Conservation (phyloP, 2,329 filamentous ascomycete genomes). For the Fusarium foetens region DNA sequence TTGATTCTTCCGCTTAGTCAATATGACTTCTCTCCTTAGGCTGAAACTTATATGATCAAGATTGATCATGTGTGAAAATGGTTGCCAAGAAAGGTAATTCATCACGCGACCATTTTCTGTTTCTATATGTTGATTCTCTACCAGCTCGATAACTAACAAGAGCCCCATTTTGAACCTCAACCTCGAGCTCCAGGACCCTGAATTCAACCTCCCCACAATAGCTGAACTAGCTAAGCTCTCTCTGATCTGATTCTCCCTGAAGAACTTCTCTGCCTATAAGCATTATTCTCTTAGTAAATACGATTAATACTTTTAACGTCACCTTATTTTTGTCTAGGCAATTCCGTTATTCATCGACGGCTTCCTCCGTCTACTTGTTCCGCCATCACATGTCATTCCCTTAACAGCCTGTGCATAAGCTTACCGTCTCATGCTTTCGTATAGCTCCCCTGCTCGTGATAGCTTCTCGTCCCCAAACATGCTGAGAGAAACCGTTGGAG, state of each 20-base stretch:
- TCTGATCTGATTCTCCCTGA: not conserved
- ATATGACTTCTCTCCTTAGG: not conserved
- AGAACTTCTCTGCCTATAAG: not conserved
- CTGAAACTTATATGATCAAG: not conserved
- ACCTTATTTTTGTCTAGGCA: not conserved
- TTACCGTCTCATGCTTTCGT: not conserved
- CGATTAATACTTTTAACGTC: not conserved
- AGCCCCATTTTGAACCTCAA: slow-evolving; percentile 9
- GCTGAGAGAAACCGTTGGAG: not conserved
- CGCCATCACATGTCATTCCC: slow-evolving; percentile 27
- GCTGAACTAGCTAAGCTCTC: slow-evolving; percentile 4
- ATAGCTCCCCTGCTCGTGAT: slow-evolving; percentile 3
- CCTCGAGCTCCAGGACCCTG: slow-evolving; percentile 29
- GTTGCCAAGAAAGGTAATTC: slow-evolving; percentile 18
- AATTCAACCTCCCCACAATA: slow-evolving; percentile 25
- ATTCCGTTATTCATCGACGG: not conserved
- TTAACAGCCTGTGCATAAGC: not conserved
- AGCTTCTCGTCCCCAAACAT: slow-evolving; percentile 26
- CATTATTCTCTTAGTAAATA: not conserved
- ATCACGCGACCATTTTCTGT: slow-evolving; percentile 18
- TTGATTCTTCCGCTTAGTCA: slow-evolving; percentile 3
- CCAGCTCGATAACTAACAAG: not conserved
- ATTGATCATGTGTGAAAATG: not conserved
- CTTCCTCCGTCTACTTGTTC: not conserved
- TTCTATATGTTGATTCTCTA: not conserved